A percentile compares a stretch with the other conserved stretches of the same genome.
Conservation (phyloP, 1,284 basidiomycete species). For the Irpex lacteus region DNA sequence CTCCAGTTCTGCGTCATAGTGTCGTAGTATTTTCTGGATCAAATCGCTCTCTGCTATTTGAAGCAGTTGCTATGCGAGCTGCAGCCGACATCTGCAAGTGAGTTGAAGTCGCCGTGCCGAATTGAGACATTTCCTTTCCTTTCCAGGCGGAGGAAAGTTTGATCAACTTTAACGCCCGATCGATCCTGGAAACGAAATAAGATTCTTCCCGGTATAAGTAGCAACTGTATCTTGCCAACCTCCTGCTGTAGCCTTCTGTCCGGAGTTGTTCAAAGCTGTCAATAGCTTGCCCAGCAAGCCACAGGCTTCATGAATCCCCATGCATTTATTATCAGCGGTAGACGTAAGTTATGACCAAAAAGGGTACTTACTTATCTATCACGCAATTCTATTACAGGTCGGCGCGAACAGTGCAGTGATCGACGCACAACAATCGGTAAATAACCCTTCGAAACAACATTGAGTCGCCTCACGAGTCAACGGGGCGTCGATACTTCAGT, state of each 20-base stretch:
- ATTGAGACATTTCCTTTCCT: neutral
- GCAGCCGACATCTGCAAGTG: neutral
- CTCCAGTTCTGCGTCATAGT: neutral
- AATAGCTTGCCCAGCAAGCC: too few species aligned
- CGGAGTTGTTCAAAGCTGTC: too few species aligned
- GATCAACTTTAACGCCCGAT: neutral
- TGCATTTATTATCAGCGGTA: too few species aligned
- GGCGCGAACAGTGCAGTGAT: too few species aligned
- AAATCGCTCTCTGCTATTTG: neutral
- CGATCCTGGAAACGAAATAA: neutral
- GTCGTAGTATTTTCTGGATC: neutral
- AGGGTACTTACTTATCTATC: too few species aligned
- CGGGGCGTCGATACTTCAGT: too few species aligned
- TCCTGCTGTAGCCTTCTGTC: neutral
- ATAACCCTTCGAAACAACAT: too few species aligned
- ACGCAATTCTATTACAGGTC: too few species aligned
- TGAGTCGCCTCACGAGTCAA: too few species aligned
- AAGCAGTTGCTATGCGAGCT: neutral
- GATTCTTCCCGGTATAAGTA: neutral
- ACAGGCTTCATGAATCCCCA: too few species aligned
- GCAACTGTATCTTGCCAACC: neutral
- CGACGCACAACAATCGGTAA: too few species aligned
- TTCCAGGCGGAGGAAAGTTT: neutral
- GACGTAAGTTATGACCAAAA: too few species aligned
- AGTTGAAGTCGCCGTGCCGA: neutral